Base-by-base conservation (phyloP, 2,329 filamentous ascomycete species). In the Lomentospora prolificans region DNA sequence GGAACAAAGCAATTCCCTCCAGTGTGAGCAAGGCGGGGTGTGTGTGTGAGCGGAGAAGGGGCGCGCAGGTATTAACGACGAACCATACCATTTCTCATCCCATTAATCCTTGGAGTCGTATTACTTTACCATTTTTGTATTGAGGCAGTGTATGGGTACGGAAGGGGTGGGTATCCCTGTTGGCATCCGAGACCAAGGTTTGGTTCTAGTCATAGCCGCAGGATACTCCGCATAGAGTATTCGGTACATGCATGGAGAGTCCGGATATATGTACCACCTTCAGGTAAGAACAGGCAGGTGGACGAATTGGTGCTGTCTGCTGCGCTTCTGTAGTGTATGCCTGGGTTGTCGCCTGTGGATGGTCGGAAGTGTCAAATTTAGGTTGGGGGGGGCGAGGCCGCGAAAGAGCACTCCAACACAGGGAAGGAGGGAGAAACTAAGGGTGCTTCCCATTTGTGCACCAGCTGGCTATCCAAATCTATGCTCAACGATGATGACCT, bases 1-100 rank as follows among this genome's bases (percentile, higher is more conserved):
- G 67, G 67, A 65, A 61, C 60, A 22, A 48, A 66, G 60, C 62
- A 65, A 59, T 61, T 60, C 60, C 60, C 61, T 57, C 60, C 57
- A 51, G 7, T 46, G 12, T n/a, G 19, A 48, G 27, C 39, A 55
- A 55, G 53, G 51, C 52, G 58, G 60, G 58, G 59, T 53, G 60
- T 57, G 57, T 58, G 55, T 57, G 50, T 50, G 50, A 41, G 39
- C 27, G 55, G 50, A 48, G 39, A 54, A 55, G 57, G 55, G 58
- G 50, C 56, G 54, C 56, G 53, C 56, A 51, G 52, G 31, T 30
- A 41, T 51, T 56, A 59, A 53, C 50, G 53, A 61, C 57, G 58
- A 60, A 56, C 59, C 54, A 58, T 60, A 58, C 59, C 57, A 48
- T 48, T 48, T 22, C 17, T 25, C 54, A 58, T 59, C 57, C 59